Conservation (phyloP, 345 rosid species). For the Toxicodendron radicans region DNA sequence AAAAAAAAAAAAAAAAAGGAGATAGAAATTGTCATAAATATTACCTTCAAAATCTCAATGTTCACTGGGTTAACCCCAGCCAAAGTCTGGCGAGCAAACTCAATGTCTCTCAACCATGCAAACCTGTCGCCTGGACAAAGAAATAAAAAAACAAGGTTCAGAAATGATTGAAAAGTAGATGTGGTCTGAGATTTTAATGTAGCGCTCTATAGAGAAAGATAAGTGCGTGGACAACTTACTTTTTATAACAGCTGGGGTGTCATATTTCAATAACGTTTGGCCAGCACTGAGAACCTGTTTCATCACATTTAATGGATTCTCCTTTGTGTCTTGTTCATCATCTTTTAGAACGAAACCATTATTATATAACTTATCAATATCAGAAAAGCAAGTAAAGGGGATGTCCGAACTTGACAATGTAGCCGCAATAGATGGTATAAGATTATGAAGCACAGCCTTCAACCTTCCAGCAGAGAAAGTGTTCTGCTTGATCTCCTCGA, state of each 20-base stretch:
- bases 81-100: conserved; percentile 87
- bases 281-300: conserved; percentile 54
- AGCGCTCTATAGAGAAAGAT: background rate
- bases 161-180: background rate
- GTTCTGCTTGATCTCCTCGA: conserved; percentile 88
- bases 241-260: conserved; percentile 76
- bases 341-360: conserved; percentile 57
- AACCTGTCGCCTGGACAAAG: conserved; percentile 72
- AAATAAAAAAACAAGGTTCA: background rate
- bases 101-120: conserved; percentile 90
- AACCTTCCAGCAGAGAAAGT: conserved; percentile 83
- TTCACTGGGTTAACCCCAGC: conserved; percentile 94
- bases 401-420: conserved; percentile 73
- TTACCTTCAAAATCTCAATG: conserved; percentile 73
- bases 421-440: conserved; percentile 80
- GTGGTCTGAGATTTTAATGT: conserved; percentile 1
- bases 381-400: conserved; percentile 87
- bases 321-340: conserved; percentile 32
- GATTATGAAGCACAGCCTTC: conserved; percentile 89
- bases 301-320: conserved; percentile 36
- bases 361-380: conserved; percentile 74
- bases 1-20: too few species aligned
- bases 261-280: conserved; percentile 63
- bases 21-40: background rate
- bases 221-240: conserved; percentile 33